Evolutionary conservation across 2,329 filamentous ascomycete species (phyloP).

Genomic region (Thermothelomyces thermophilus): DNA sequence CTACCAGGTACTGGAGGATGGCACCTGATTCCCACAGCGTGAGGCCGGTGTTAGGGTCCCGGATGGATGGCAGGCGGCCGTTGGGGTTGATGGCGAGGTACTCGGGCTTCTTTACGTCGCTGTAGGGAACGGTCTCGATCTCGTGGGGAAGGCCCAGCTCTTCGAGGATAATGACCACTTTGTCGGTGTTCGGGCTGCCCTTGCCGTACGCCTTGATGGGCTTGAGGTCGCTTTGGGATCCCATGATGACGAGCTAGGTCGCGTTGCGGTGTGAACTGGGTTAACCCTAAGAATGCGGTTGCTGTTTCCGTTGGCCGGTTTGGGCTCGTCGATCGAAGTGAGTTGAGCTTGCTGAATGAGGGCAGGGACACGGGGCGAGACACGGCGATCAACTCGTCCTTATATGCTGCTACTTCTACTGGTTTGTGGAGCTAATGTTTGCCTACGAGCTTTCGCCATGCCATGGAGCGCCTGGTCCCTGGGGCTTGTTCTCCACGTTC

Average conservation of each 20-base stretch:
- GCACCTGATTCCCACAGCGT: conserved; percentile 45
- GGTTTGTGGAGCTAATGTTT: too few species aligned
- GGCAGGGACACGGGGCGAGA: not conserved
- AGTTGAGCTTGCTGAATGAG: not conserved
- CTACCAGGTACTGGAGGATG: conserved; percentile 42
- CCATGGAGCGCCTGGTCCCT: too few species aligned
- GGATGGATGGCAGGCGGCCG: conserved; percentile 30
- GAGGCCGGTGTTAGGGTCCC: conserved; percentile 37
- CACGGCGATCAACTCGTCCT: not conserved
- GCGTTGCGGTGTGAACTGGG: not conserved
- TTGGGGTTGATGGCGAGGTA: conserved; percentile 32
- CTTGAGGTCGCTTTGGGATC: conserved; percentile 21
- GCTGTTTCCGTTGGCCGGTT: not conserved
- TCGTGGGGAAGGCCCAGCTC: conserved; percentile 30
- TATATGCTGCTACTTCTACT: too few species aligned
- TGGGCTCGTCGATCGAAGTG: too few species aligned
- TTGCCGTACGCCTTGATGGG: conserved; percentile 27
- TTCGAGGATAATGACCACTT: conserved; percentile 26
- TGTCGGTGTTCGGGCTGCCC: conserved; percentile 8
- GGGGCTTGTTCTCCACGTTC: too few species aligned
- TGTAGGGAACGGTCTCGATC: conserved; percentile 18
- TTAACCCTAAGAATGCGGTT: too few species aligned
- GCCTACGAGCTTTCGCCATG: too few species aligned
- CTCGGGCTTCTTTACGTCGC: conserved; percentile 28
- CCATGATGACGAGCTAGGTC: conserved; percentile 3